Evolutionary conservation across 305 asterid genomes (phyloP), one percentile per base, ranked within the genome.

Genomic region (Nicotiana rustica): DNA sequence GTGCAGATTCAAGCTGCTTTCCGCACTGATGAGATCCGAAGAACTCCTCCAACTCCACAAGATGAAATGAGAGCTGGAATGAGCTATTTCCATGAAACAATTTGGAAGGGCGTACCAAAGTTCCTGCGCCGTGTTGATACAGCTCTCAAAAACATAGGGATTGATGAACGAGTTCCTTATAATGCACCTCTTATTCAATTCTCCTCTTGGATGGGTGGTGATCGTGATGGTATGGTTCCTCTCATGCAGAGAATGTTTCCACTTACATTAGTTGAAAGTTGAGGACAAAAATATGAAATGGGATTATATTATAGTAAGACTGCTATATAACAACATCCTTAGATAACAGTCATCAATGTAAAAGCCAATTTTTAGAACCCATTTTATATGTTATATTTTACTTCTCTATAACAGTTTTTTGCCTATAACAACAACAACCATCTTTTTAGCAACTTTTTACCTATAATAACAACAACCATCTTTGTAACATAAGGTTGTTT

Each of bases 131-230:
- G 87, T 77, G 87, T 85, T 85, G 87, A 85, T 70, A 85, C 87
- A 19, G 85, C 87, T 29, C 85, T 82, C 33, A 85, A 85, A 52
- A 85, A 85, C 78, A 85, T 85, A 3, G 87, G 87, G 85, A 84
- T 86, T 67, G n/a, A 86, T 35, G 89, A 86, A 56, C 89, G 89
- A 4, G 83, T 86, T 81, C 89, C 89, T 62, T 86, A 84, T 61
- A 84, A 84, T 81, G 86, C 89, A 31, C 89, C 85, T 35, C 84
- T 86, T 52, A 86, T 86, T 68, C 89, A 86, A 14, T 86, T 86
- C 60, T 86, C 89, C 76, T 86, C 89, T 60, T 86, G 89, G 89
- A 86, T 86, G 89, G 89, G 89, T 29, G 89, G 89, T 49, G 89
- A 86, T n/a, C 89, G 89, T 60, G 89, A 86, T 81, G 89, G 89